Evolutionary conservation across 1,284 basidiomycete species (phyloP), one percentile per base, ranked within the genome.

Genomic region (Phaffia rhodozyma): DNA sequence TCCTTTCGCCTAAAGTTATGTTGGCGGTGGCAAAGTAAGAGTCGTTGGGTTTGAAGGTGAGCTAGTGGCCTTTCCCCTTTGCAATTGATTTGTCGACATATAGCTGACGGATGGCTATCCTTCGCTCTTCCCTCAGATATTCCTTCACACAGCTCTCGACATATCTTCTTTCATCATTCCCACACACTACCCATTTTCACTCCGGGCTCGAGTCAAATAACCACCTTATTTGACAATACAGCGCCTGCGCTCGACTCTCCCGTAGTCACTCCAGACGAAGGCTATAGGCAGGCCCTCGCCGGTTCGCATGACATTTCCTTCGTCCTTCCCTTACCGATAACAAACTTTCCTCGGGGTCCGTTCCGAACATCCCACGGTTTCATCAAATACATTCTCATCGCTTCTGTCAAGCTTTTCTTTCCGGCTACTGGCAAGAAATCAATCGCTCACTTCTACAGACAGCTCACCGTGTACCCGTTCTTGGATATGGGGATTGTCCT

Each of bases 361-460:
- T 77, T 86, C 60, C 77, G 82, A 54, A 81, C 82, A 5, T 78
- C 80, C 9, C 83, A 83, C 23, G 80, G 83, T 5, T 78, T 81
- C n/a, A 81, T 94, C 23, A 83, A 84, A 58, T 94, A 94, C 74
- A 89, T 96, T 62, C 84, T 84, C 2, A 87, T 94, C 75, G 83
- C 87, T 2, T 91, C 88, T 2, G 79, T 92, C 73, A 87, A 88
- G 75, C 82, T 96, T 60, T 87, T 87, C 73, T 84, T 89, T 63
- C 73, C 82, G 2, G 75, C 78, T 50, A 80, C 82, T 30, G 77
- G 76, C 53, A 80, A 81, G 70, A 80, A 84, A 9, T 90, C 89
- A 5, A 87, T 96, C 56, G 87, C 91, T 0, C 92, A 97, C 74
- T 94, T 96, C 73, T 96, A 94, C 75, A 85, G 92, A 2, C 80